phyloP scores from a whole-genome alignment of 2,329 filamentous ascomycete genomes.

The Venturia oleaginea region DNA sequence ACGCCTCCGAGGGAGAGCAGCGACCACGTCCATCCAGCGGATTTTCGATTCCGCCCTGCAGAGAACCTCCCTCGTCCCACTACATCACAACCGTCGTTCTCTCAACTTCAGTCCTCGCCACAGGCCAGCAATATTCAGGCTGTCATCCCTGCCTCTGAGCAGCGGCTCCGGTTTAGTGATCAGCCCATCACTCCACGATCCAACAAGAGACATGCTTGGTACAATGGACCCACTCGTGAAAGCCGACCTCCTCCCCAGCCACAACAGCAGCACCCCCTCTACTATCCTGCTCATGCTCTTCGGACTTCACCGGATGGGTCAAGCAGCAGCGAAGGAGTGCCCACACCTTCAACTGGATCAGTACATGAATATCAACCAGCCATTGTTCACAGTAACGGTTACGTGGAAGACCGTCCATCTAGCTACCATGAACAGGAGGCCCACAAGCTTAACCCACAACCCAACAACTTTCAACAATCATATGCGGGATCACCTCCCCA shows the following conservation, averaged over 20 bases:
- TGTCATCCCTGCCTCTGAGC: slow-evolving; percentile 17
- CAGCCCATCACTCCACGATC: slow-evolving; percentile 45
- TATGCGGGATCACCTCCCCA: neutral
- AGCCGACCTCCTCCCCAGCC: slow-evolving; percentile 15
- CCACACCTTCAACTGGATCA: slow-evolving; percentile 42
- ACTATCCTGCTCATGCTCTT: slow-evolving; percentile 22
- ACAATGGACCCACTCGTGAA: slow-evolving; percentile 45
- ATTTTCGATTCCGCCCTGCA: neutral
- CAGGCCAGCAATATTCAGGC: slow-evolving; percentile 17
- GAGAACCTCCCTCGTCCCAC: neutral
- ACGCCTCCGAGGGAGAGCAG: neutral
- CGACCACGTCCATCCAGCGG: neutral
- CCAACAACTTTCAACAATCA: neutral
- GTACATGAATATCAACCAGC: slow-evolving; percentile 43
- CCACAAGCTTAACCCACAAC: slow-evolving; percentile 16
- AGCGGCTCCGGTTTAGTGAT: slow-evolving; percentile 31
- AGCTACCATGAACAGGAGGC: slow-evolving; percentile 20
- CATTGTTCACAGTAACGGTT: slow-evolving; percentile 43
- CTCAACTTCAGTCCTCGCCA: neutral
- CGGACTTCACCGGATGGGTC: slow-evolving; percentile 48
- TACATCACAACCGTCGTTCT: neutral
- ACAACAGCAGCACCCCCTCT: slow-evolving; percentile 18
- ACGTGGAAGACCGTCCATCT: slow-evolving; percentile 35
- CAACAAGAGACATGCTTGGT: slow-evolving; percentile 63
- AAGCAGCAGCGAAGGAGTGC: slow-evolving; percentile 46